Conservation (phyloP, 768 basidiomycete genomes). For the Gymnopilus dilepis region DNA sequence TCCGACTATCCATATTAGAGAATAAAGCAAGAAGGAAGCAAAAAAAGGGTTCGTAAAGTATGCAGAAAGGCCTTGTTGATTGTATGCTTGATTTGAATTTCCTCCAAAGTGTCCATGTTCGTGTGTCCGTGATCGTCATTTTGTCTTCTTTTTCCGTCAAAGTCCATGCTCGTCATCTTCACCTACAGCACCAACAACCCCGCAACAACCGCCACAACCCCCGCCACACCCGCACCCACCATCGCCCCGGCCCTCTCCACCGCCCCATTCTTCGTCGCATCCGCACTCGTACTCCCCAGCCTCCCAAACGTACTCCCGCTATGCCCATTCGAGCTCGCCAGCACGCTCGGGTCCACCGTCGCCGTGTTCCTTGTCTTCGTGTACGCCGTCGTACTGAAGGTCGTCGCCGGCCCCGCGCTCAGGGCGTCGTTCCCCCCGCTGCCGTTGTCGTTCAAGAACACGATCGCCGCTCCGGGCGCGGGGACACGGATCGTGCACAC, state of each 20-base stretch:
- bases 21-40: background rate
- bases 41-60: background rate
- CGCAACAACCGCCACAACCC: background rate
- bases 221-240: background rate
- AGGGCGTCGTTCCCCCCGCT: constrained; percentile 33
- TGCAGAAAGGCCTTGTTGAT: background rate
- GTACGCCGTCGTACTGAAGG: constrained; percentile 56
- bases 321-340: constrained; percentile 69
- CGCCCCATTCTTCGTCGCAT: constrained; percentile 4
- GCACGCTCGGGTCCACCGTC: constrained; percentile 53
- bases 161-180: background rate
- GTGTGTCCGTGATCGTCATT: background rate
- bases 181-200: constrained; percentile 3
- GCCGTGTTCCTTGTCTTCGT: constrained; percentile 58
- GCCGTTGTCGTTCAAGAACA: constrained; percentile 58
- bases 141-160: background rate
- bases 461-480: constrained; percentile 73
- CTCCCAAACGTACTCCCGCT: constrained; percentile 24
- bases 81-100: too few species aligned
- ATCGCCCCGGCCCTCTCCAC: background rate
- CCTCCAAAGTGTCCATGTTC: background rate
- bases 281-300: constrained; percentile 42
- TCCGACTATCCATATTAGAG: background rate
- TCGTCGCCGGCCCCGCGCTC: constrained; percentile 38
- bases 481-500: constrained; percentile 63